Evolutionary conservation across 768 basidiomycete species (phyloP).

Genomic region (Podaxis rugospora): DNA sequence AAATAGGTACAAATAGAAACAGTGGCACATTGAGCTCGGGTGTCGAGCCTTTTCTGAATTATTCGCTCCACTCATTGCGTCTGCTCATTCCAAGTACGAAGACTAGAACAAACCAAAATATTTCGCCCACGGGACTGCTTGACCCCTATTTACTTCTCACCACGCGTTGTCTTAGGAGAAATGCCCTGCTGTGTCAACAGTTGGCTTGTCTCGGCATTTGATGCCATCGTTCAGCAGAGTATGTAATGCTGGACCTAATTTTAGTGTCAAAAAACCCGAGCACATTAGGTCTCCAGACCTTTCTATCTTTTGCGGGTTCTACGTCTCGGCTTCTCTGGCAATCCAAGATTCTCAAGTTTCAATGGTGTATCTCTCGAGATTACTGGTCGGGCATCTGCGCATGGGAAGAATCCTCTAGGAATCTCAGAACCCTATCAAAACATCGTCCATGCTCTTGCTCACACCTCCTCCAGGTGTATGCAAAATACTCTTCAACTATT

Average conservation of each 20-base stretch:
- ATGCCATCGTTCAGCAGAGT: background rate
- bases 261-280: background rate
- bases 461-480: background rate
- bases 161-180: background rate
- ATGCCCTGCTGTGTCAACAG: too few relatives aligned
- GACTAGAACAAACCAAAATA: too few relatives aligned
- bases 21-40: conserved; percentile 14
- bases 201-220: background rate
- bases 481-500: background rate
- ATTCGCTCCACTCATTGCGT: background rate
- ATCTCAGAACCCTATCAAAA: background rate
- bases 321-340: background rate
- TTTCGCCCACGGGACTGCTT: too few relatives aligned
- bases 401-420: background rate
- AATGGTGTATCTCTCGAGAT: too few relatives aligned
- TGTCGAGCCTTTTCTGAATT: background rate
- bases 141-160: too few relatives aligned
- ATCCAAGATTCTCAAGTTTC: background rate
- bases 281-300: background rate
- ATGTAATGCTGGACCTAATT: background rate
- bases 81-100: too few relatives aligned
- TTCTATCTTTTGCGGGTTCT: background rate
- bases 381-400: too few relatives aligned
- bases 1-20: conserved; percentile 27
- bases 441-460: background rate